These are phyloP conservation scores for Eimeria sp. DNA, from an alignment of 169 alveolate genomes.

Conservation along the genomic window DNA sequence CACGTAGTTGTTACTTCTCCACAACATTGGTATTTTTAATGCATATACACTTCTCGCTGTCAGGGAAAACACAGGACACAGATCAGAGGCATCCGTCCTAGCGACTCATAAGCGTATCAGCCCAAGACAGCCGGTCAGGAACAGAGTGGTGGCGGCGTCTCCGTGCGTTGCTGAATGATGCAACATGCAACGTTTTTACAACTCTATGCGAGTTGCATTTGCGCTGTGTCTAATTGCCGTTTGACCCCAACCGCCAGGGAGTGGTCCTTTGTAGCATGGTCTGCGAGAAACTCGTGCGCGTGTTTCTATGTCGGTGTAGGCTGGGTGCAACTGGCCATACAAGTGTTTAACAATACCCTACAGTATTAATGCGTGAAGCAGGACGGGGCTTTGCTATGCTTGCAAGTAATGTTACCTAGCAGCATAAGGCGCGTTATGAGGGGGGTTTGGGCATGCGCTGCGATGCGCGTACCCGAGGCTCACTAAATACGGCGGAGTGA, in stretches of 20 bases:
- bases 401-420: not conserved
- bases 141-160: not conserved
- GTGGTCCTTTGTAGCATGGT: not conserved
- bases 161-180: not conserved
- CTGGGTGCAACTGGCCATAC: not conserved
- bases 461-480: no score
- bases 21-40: not conserved
- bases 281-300: not conserved
- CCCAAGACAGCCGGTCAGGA: not conserved
- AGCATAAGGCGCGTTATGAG: not conserved
- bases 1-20: not conserved
- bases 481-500: no score
- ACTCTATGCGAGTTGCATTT: not conserved
- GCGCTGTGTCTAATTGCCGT: not conserved
- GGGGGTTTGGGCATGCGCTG: no score
- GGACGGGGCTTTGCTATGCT: not conserved
- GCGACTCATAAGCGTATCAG: not conserved
- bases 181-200: not conserved
- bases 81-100: not conserved
- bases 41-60: not conserved
- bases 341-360: not conserved
- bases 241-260: not conserved
- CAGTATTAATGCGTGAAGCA: not conserved
- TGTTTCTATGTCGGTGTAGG: not conserved
- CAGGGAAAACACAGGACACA: not conserved